Base-by-base conservation (phyloP, 768 basidiomycete species). In the Tulasnella sp. region DNA sequence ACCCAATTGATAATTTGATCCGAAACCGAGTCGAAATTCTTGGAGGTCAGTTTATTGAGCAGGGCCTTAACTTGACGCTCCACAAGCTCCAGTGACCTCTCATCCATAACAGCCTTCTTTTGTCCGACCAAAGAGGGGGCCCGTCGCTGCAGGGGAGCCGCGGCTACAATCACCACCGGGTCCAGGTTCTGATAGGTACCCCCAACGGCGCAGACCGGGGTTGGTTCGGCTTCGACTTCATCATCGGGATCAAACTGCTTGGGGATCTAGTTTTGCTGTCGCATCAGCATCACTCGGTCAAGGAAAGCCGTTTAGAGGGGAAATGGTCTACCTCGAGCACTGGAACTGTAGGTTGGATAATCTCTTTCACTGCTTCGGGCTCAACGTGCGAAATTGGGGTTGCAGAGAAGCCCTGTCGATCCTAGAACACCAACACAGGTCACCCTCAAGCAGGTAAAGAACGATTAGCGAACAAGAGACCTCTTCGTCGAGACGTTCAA, bases 101-200 rank as follows among this genome's bases (percentile, higher is more conserved):
- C 54, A 37, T 72, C 42, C 31, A 22, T 12, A 22, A 40, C 60
- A 31, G 60, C 69, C 16, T 46, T 58, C 14, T 40, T 54, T 34
- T 37, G 42, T 31, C 58, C n/a, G n/a, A n/a, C n/a, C n/a, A n/a
- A 77, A 84, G 84, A 58, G 2, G 90, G 87, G 60, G 91, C 90
- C 97, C 97, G 98, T 74, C 95, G 91, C 85, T 98, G 96, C 40
- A 91, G 92, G n/a, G 93, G 89, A 12, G 88, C 82, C 83, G 98
- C 89, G 6, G 96, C 95, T 24, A 88, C 93, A 78, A 96, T 90
- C 75, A 91, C 91, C 81, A 96, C 95, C 46, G 83, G 78, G 28
- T 74, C 77, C 4, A 2, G 31, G 64, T 31, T 69, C 31, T 69
- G 64, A 69, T 11, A 37, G 34, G 34, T 31, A 11, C 0, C 64